Evolutionary conservation across 805 yeast species (phyloP), one percentile per base, ranked within the genome.

Genomic region (Starmerella asiatica): DNA sequence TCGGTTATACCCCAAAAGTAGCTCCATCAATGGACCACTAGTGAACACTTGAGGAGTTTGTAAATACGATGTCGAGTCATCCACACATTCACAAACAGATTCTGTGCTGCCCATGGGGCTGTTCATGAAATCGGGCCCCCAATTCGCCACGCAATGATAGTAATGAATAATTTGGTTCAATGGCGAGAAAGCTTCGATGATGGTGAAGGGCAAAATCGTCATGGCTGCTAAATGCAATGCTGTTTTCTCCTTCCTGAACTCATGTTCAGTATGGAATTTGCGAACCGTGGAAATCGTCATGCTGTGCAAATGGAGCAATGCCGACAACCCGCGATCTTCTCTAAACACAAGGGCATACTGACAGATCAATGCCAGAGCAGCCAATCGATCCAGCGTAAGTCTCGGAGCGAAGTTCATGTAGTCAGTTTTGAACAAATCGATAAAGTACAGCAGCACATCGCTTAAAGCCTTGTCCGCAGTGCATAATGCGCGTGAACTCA

Each of bases 401-500:
- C 16, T 12, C 9, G 21, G 18, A 11, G 15, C 20, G 11, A 26
- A 30, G 14, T 23, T n/a, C 3, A 36, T 43, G n/a, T 29, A 14
- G 19, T 35, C 43, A 18, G 16, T 15, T 11, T 17, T 32, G 27
- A 29, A 27, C 17, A 39, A 32, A 14, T 40, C 43, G 11, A 32
- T 38, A 28, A 35, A 29, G 45, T 34, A 41, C 15, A 32, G 28
- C 44, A 44, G 37, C 19, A 47, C 21, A 12, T 45, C 46, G 15
- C 29, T 21, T 19, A 40, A 21, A 5, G 40, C 24, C 30, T 38
- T 41, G 4, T 46, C 34, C 14, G 47, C 32, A 1, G 46, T 32
- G 29, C 41, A 39, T 28, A 52, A 18, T 2, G 52, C 49, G 41
- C 40, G 42, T 2, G 45, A 46, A 8, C 47, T 41, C 15, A 52